Evolutionary conservation across 202 grass and related monocot species (phyloP), one percentile per base, ranked within the genome.

Genomic region (Hordeum pubiflorum): DNA sequence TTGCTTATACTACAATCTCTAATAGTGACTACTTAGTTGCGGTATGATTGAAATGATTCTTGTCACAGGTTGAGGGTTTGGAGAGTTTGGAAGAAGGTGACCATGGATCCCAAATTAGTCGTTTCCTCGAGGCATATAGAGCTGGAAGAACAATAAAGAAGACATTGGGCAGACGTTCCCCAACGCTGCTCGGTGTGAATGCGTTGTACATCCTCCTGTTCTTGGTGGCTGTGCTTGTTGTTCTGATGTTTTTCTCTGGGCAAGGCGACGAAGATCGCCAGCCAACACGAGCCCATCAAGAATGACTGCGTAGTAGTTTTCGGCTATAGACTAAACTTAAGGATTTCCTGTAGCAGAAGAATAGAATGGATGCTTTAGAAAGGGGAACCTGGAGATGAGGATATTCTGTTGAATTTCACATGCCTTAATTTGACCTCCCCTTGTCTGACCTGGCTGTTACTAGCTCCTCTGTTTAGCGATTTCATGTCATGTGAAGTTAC

Each of bases 101-200:
- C 14, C 77, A 92, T 74, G 91, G 73, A 23, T 87, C 91, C 63
- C 94, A 97, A 46, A 84, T 97, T 58, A 94, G 78, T 46, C 87
- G 67, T 69, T 97, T 97, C 63, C 83, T 97, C 18, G 81, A 97
- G 69, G 88, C 82, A 68, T 97, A 92, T 23, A 97, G 86, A 81
- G 84, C 84, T 88, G 95, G 92, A 77, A 94, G 81, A 81, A 92
- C 82, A 27, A 75, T 55, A 32, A 97, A 84, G 69, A 91, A 87
- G 69, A 89, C 29, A 82, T 48, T 91, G 23, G 83, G 77, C 6
- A 79, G 79, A 20, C 77, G 73, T 43, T 85, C 83, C 59, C 75
- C 86, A 9, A 37, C 86, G 2, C 34, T 93, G 12, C 87, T 88
- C 0, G 87, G 82, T 18, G 63, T 93, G 22, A 92, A 84, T 37